These are phyloP conservation scores for Neurospora hispaniola DNA, from an alignment of 495 filamentous ascomycete genomes.

Conservation along the genomic window DNA sequence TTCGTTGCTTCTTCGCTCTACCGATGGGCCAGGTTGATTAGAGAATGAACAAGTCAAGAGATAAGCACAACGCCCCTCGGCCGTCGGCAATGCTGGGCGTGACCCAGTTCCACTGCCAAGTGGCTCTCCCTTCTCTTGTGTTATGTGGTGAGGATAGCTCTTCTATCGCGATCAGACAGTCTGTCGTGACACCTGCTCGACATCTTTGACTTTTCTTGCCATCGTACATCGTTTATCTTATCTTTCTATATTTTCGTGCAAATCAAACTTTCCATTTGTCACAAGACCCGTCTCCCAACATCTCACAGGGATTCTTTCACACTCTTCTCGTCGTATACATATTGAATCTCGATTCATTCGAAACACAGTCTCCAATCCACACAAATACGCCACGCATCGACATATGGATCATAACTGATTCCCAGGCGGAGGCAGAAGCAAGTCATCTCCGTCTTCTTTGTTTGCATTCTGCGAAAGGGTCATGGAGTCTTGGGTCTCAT, in stretches of 20 bases:
- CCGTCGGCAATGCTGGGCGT: neutral
- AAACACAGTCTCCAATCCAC: neutral
- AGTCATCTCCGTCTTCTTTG: neutral
- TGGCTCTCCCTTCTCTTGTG: neutral
- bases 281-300: too few species aligned
- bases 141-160: neutral
- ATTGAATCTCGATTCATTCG: neutral
- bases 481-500: conserved; percentile 7
- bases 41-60: neutral
- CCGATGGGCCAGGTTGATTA: neutral
- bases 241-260: neutral
- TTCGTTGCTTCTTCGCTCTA: neutral
- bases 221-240: neutral
- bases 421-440: neutral
- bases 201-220: neutral
- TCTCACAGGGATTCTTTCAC: neutral
- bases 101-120: neutral
- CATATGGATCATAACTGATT: neutral
- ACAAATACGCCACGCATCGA: neutral
- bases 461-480: conserved; percentile 1
- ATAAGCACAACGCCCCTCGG: conserved; percentile 1
- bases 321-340: neutral
- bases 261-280: too few species aligned
- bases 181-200: neutral
- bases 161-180: neutral